Conservation (phyloP, 768 basidiomycete genomes). For the Suillus cothurnatus region DNA sequence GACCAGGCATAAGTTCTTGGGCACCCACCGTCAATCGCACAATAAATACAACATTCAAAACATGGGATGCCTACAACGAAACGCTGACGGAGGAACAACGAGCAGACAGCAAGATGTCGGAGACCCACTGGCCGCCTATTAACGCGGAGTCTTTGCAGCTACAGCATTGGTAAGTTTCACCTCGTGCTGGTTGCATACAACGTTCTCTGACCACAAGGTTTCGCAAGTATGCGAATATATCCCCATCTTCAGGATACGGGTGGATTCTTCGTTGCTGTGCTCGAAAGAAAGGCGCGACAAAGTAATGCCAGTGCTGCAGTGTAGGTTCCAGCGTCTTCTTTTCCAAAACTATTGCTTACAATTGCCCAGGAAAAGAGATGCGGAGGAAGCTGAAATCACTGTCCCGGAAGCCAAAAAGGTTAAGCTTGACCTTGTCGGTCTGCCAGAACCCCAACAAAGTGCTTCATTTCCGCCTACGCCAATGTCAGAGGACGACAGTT, state of each 20-base stretch:
- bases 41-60: slow-evolving; percentile 51
- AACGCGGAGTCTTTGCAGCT: slow-evolving; percentile 64
- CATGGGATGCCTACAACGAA: slow-evolving; percentile 61
- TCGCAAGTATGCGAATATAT: slow-evolving; percentile 78
- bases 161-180: slow-evolving; percentile 63
- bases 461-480: not conserved
- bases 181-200: not conserved
- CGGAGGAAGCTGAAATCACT: slow-evolving; percentile 42
- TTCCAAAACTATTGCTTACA: slow-evolving; percentile 6
- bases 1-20: slow-evolving; percentile 81
- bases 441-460: slow-evolving; percentile 11
- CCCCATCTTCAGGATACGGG: slow-evolving; percentile 97
- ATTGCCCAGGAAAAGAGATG: slow-evolving; percentile 45
- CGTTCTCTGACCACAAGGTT: not conserved
- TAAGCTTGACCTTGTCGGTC: slow-evolving; percentile 36
- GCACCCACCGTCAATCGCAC: slow-evolving; percentile 64
- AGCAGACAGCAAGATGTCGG: slow-evolving; percentile 60
- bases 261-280: slow-evolving; percentile 95
- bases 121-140: slow-evolving; percentile 80
- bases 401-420: slow-evolving; percentile 54
- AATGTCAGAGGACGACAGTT: slow-evolving; percentile 1
- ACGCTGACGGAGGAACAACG: slow-evolving; percentile 50
- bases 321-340: slow-evolving; percentile 13
- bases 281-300: slow-evolving; percentile 51
- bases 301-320: slow-evolving; percentile 11